These are phyloP conservation scores for Exidia glandulosa DNA, from an alignment of 768 basidiomycete genomes.

Conservation along the genomic window DNA sequence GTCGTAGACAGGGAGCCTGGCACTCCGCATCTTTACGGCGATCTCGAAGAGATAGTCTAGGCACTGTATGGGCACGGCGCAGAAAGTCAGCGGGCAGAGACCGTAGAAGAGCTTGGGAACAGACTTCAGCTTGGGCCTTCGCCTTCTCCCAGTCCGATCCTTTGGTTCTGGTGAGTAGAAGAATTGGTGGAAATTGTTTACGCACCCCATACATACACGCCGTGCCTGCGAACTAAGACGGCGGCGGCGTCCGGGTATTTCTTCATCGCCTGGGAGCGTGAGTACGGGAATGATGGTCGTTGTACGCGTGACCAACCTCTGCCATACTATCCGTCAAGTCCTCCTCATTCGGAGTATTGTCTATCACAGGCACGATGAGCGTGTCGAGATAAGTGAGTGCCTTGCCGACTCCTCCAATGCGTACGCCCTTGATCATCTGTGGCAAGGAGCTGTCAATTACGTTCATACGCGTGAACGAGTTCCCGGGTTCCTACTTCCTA, in stretches of 20 bases:
- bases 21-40: slow-evolving; percentile 68
- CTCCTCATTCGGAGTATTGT: slow-evolving; percentile 85
- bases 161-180: slow-evolving; percentile 11
- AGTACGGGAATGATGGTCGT: neutral
- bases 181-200: neutral
- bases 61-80: slow-evolving; percentile 57
- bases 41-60: slow-evolving; percentile 88
- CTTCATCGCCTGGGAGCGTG: slow-evolving; percentile 44
- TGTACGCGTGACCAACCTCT: slow-evolving; percentile 23
- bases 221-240: slow-evolving; percentile 67
- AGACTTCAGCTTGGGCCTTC: slow-evolving; percentile 76
- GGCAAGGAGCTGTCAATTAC: neutral
- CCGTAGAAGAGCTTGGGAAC: neutral
- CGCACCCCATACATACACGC: slow-evolving; percentile 79
- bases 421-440: slow-evolving; percentile 88
- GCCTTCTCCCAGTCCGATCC: slow-evolving; percentile 75
- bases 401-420: slow-evolving; percentile 62
- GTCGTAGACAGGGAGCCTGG: slow-evolving; percentile 30
- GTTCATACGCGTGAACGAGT: neutral
- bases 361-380: slow-evolving; percentile 76
- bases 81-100: slow-evolving; percentile 7
- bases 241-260: slow-evolving; percentile 70
- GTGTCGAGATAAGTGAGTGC: slow-evolving; percentile 78
- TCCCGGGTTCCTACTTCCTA: slow-evolving; percentile 3
- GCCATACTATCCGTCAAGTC: slow-evolving; percentile 85